Percentiles rank a stretch among this genome's conserved stretches.
phyloP scores from a whole-genome alignment of 352 stramenopile species.

The Globisporangium nagaii region DNA sequence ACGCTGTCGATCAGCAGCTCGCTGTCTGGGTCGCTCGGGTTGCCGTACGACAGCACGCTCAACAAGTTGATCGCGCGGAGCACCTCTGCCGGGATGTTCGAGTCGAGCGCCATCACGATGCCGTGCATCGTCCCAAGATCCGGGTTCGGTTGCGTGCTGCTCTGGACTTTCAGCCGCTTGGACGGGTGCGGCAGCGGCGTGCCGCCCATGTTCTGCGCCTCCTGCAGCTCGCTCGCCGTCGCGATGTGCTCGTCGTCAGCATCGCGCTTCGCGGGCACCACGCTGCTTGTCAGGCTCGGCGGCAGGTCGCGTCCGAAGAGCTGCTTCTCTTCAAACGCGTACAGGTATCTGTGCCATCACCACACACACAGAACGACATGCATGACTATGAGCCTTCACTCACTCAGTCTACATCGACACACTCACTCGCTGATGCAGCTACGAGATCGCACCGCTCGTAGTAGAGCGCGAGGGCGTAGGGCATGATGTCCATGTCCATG shows the following conservation, averaged over 20 bases:
- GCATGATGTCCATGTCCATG: slow-evolving; percentile 57
- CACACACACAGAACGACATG: not conserved
- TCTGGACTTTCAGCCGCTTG: slow-evolving; percentile 67
- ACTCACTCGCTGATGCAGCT: not conserved
- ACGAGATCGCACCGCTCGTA: slow-evolving; percentile 36
- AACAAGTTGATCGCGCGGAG: slow-evolving; percentile 60
- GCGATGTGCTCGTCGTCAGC: slow-evolving; percentile 35
- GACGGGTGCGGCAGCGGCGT: slow-evolving; percentile 54
- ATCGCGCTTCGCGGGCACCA: slow-evolving; percentile 14
- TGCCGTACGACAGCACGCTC: slow-evolving; percentile 65
- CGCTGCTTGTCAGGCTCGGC: not conserved
- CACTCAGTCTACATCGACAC: not conserved
- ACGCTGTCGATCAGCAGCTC: slow-evolving; percentile 64
- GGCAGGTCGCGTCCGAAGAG: slow-evolving; percentile 60
- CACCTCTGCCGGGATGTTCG: slow-evolving; percentile 45
- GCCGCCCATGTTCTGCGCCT: slow-evolving; percentile 53
- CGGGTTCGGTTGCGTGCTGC: slow-evolving; percentile 21
- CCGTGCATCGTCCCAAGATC: slow-evolving; percentile 62
- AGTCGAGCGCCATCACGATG: slow-evolving; percentile 71
- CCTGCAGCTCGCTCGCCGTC: slow-evolving; percentile 54
- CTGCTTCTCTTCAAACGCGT: slow-evolving; percentile 75
- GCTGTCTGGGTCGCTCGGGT: slow-evolving; percentile 40
- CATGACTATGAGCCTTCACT: no score
- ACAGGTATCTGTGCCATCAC: slow-evolving; percentile 21
- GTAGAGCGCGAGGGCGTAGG: slow-evolving; percentile 51